Conservation (phyloP, 352 stramenopile genomes). For the Phytophthora crassamura region DNA sequence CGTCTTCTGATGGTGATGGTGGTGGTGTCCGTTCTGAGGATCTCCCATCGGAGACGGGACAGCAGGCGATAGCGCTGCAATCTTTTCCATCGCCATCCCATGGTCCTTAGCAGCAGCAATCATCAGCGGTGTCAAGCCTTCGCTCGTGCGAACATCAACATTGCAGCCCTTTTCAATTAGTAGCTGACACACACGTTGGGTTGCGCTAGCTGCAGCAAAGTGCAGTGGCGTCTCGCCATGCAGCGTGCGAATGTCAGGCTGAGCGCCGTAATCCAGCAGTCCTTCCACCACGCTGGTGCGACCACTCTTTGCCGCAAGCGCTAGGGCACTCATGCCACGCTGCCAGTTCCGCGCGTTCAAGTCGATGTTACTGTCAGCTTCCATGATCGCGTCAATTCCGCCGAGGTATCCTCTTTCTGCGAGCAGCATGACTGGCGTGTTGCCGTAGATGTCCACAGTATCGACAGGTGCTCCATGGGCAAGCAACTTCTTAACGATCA, state of each 20-base stretch:
- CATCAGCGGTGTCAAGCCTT: constrained; percentile 82
- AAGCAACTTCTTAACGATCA: constrained; percentile 88
- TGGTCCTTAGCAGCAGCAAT: constrained; percentile 66
- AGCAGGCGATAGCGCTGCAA: constrained; percentile 30
- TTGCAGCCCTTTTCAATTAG: constrained; percentile 75
- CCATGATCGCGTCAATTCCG: constrained; percentile 79
- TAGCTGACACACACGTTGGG: constrained; percentile 65
- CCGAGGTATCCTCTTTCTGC: constrained; percentile 73
- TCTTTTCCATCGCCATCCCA: constrained; percentile 46
- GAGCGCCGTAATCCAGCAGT: constrained; percentile 82
- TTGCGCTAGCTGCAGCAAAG: constrained; percentile 75
- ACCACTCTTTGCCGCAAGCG: constrained; percentile 74
- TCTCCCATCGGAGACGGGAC: constrained; percentile 25
- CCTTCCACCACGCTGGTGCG: constrained; percentile 77
- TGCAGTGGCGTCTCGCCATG: constrained; percentile 81
- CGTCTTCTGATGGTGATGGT: constrained; percentile 32
- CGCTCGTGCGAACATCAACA: constrained; percentile 72
- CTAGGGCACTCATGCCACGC: constrained; percentile 75
- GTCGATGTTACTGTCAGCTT: constrained; percentile 71
- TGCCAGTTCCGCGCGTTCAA: constrained; percentile 86
- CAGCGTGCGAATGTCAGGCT: constrained; percentile 68
- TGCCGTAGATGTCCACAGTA: constrained; percentile 81
- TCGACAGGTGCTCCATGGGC: constrained; percentile 72
- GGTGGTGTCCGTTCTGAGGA: constrained; percentile 2
- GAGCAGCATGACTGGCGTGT: constrained; percentile 84